Conservation (phyloP, 1,139 yeast species). For the Kazachstania sp. region DNA sequence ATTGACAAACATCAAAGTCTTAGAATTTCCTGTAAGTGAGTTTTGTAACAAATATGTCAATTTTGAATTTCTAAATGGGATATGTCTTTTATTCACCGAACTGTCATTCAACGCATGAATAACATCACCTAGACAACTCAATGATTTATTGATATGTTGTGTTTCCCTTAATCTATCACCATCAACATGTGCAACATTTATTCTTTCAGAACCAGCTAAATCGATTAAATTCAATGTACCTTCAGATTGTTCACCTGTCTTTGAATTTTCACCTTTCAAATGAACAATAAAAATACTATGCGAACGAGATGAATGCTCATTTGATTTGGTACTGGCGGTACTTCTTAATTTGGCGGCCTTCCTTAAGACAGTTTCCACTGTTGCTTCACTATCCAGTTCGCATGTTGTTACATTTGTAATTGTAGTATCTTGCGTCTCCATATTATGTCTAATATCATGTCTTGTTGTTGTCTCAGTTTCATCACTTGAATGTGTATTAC, state of each 20-base stretch:
- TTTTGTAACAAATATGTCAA: slow-evolving; percentile 77
- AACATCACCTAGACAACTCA: slow-evolving; percentile 87
- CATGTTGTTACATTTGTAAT: slow-evolving; percentile 54
- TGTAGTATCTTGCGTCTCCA: slow-evolving; percentile 41
- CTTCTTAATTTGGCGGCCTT: slow-evolving; percentile 56
- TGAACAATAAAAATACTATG: slow-evolving; percentile 66
- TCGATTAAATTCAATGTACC: slow-evolving; percentile 74
- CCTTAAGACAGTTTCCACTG: slow-evolving; percentile 44
- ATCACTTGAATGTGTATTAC: slow-evolving; percentile 15
- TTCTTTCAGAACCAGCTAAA: slow-evolving; percentile 83
- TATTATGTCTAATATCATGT: slow-evolving; percentile 72
- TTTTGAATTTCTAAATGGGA: slow-evolving; percentile 52
- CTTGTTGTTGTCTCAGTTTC: slow-evolving; percentile 33
- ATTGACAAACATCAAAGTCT: slow-evolving; percentile 90
- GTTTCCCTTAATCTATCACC: slow-evolving; percentile 85
- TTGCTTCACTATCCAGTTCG: slow-evolving; percentile 39
- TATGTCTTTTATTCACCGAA: slow-evolving; percentile 33
- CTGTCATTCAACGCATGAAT: slow-evolving; percentile 56
- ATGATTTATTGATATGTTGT: slow-evolving; percentile 78
- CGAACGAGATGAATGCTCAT: slow-evolving; percentile 68
- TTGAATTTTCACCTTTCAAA: slow-evolving; percentile 46
- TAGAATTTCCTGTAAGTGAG: slow-evolving; percentile 78
- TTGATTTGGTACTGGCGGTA: slow-evolving; percentile 75
- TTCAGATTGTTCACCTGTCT: slow-evolving; percentile 42
- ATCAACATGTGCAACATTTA: slow-evolving; percentile 63